Percentiles rank a stretch among this genome's conserved stretches.
These are phyloP conservation scores for Gnetum montanum DNA, from an alignment of 75 land plant species.

Conservation along the genomic window DNA sequence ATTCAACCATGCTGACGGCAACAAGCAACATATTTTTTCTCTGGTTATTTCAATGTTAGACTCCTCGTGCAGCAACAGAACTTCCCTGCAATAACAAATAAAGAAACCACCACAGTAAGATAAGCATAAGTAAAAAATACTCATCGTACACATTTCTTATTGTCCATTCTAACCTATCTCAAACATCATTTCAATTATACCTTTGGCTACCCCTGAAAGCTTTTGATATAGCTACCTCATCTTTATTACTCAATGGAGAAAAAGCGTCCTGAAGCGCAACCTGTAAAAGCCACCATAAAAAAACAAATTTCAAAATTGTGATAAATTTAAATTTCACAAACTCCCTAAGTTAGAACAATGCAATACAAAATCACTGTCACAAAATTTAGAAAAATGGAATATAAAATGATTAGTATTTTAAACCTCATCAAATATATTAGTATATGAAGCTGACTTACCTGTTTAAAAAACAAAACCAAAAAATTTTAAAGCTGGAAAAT, in stretches of 20 bases:
- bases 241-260: slow-evolving; percentile 45
- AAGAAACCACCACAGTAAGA: neutral
- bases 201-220: slow-evolving; percentile 32
- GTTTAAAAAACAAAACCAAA: too few relatives aligned
- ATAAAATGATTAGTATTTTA: too few relatives aligned
- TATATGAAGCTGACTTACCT: too few relatives aligned
- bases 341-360: too few relatives aligned
- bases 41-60: slow-evolving; percentile 86
- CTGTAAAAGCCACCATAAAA: slow-evolving; percentile 12
- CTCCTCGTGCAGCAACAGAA: slow-evolving; percentile 56
- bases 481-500: too few relatives aligned
- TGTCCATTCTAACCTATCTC: neutral
- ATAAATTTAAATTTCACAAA: too few relatives aligned
- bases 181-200: slow-evolving; percentile 17
- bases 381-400: too few relatives aligned
- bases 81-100: slow-evolving; percentile 33
- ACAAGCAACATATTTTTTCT: slow-evolving; percentile 58
- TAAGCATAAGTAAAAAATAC: neutral
- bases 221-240: slow-evolving; percentile 40
- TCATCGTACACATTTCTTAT: neutral
- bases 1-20: slow-evolving; percentile 85
- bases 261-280: slow-evolving; percentile 33
- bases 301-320: too few relatives aligned
- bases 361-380: too few relatives aligned
- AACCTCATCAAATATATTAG: too few relatives aligned